These are phyloP conservation scores for Xylariaceae sp. DNA, from an alignment of 2,329 filamentous ascomycete species.

Conservation along the genomic window DNA sequence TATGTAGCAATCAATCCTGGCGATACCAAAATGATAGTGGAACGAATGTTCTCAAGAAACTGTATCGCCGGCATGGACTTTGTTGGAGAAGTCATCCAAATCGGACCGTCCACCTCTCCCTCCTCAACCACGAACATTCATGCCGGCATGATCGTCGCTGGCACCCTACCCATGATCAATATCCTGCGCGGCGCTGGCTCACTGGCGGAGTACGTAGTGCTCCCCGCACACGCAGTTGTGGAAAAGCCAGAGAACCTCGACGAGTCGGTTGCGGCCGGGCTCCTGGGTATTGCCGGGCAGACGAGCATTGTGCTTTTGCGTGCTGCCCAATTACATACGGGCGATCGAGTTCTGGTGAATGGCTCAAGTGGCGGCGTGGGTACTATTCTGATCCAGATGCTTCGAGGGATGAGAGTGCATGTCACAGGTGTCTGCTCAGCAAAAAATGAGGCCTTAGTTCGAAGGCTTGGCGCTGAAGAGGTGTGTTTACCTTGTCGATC, in stretches of 20 bases:
- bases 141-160: conserved; percentile 40
- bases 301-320: conserved; percentile 40
- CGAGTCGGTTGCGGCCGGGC: conserved; percentile 33
- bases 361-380: conserved; percentile 38
- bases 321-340: conserved; percentile 31
- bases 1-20: conserved; percentile 47
- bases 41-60: conserved; percentile 38
- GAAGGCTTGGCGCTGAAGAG: conserved; percentile 34
- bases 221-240: conserved; percentile 41
- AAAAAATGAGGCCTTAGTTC: conserved; percentile 31
- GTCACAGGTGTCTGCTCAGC: conserved; percentile 35
- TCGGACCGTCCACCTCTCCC: conserved; percentile 32
- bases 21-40: conserved; percentile 42
- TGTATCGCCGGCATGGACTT: conserved; percentile 45
- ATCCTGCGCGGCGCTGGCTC: conserved; percentile 41
- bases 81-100: conserved; percentile 41
- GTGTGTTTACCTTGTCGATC: conserved; percentile 17
- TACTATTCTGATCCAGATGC: conserved; percentile 30
- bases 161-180: conserved; percentile 37
- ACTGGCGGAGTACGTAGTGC: conserved; percentile 44
- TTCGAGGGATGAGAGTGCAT: conserved; percentile 27
- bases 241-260: conserved; percentile 34
- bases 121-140: conserved; percentile 19
- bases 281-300: conserved; percentile 45
- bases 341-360: conserved; percentile 33